phyloP scores from a whole-genome alignment of 2,329 filamentous ascomycete species.

The Uncinocarpus reesii region DNA sequence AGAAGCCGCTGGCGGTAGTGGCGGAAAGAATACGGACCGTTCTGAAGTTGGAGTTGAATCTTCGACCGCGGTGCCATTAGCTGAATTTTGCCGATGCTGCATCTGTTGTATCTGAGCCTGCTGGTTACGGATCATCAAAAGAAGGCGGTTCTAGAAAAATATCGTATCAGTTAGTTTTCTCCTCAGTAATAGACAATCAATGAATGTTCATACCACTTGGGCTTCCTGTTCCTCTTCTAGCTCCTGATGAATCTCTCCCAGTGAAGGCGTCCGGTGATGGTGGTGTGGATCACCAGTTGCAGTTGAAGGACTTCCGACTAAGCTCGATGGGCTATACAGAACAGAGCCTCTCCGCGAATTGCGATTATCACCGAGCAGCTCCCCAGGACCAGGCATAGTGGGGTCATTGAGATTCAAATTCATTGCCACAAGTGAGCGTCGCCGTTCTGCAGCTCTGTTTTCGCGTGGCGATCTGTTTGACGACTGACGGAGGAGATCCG shows the following conservation, averaged over 20 bases:
- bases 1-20: slow-evolving; percentile 18
- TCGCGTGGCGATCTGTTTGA: slow-evolving; percentile 29
- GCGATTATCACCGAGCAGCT: slow-evolving; percentile 29
- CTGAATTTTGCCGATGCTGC: slow-evolving; percentile 25
- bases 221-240: slow-evolving; percentile 44
- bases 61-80: slow-evolving; percentile 30
- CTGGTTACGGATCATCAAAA: slow-evolving; percentile 41
- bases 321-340: slow-evolving; percentile 36
- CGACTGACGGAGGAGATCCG: slow-evolving; percentile 48
- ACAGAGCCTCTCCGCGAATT: slow-evolving; percentile 32
- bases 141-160: slow-evolving; percentile 37
- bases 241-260: slow-evolving; percentile 43
- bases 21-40: slow-evolving; percentile 32
- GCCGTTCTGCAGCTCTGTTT: slow-evolving; percentile 29
- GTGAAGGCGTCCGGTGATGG: slow-evolving; percentile 39
- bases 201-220: slow-evolving; percentile 37
- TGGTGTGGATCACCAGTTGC: slow-evolving; percentile 39
- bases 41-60: slow-evolving; percentile 37
- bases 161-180: slow-evolving; percentile 28
- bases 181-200: too few relatives aligned
- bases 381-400: slow-evolving; percentile 28
- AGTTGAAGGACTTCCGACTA: slow-evolving; percentile 34
- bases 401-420: slow-evolving; percentile 35
- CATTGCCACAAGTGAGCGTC: slow-evolving; percentile 34
- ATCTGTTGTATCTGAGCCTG: slow-evolving; percentile 32